Percentiles rank a stretch among this genome's conserved stretches.
Conservation (phyloP, 352 stramenopile genomes). For the Phytopythium oedochilum region DNA sequence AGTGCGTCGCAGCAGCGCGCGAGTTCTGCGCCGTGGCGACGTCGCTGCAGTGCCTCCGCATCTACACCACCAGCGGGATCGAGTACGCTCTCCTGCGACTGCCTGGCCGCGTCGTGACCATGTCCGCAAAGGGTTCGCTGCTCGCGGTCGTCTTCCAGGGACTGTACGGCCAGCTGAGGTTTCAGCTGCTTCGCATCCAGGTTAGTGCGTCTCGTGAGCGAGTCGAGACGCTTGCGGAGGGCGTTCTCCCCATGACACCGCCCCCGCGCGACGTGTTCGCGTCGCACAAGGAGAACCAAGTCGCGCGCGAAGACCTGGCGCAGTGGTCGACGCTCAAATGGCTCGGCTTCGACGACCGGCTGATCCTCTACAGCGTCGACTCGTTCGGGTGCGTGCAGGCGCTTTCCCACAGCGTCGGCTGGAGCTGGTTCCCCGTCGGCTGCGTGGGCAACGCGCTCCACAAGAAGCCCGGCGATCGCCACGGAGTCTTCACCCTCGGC, state of each 20-base stretch:
- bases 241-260: constrained; percentile 51
- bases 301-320: constrained; percentile 24
- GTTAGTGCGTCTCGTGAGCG: constrained; percentile 33
- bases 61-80: constrained; percentile 69
- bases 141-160: constrained; percentile 73
- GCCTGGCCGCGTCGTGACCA: constrained; percentile 63
- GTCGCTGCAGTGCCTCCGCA: constrained; percentile 61
- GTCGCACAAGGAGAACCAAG: constrained; percentile 63
- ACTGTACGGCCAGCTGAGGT: constrained; percentile 35
- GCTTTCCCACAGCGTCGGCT: constrained; percentile 41
- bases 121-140: constrained; percentile 46
- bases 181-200: constrained; percentile 46
- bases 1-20: constrained; percentile 48
- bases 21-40: constrained; percentile 79
- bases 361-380: constrained; percentile 69
- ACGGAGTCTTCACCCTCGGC: constrained; percentile 60
- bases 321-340: constrained; percentile 64
- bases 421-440: constrained; percentile 72
- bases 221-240: constrained; percentile 39
- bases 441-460: constrained; percentile 55
- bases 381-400: constrained; percentile 62
- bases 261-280: constrained; percentile 60
- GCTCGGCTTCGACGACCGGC: constrained; percentile 74
- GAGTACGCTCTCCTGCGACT: constrained; percentile 59
- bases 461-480: constrained; percentile 53